A percentile compares a stretch with the other conserved stretches of the same genome.
Conservation (phyloP, 768 basidiomycete species). For the Termitomyces sp. region DNA sequence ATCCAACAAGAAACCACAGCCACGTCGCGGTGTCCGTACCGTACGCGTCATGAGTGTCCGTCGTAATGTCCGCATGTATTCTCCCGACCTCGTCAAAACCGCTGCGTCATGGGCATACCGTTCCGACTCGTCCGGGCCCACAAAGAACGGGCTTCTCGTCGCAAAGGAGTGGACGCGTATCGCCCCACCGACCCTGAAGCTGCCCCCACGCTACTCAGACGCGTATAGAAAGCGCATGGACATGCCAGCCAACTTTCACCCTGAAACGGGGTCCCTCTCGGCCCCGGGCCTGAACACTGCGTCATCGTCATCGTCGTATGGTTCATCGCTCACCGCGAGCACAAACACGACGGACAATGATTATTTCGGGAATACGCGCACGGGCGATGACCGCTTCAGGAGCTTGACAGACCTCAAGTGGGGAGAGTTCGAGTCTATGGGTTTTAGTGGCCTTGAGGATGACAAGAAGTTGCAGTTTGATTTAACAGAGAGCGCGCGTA, state of each 20-base stretch:
- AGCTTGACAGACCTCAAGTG: slow-evolving; percentile 84
- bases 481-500: slow-evolving; percentile 81
- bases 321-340: too few species aligned
- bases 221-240: slow-evolving; percentile 74
- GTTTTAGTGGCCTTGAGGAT: slow-evolving; percentile 57
- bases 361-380: slow-evolving; percentile 32
- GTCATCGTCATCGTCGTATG: slow-evolving; percentile 39
- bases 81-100: slow-evolving; percentile 74
- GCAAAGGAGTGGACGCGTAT: slow-evolving; percentile 80
- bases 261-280: slow-evolving; percentile 34
- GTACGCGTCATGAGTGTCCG: slow-evolving; percentile 74
- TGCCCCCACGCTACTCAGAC: slow-evolving; percentile 69
- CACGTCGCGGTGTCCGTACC: slow-evolving; percentile 72
- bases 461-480: slow-evolving; percentile 88
- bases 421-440: slow-evolving; percentile 86
- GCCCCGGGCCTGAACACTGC: slow-evolving; percentile 24
- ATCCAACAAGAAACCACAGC: slow-evolving; percentile 42
- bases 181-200: slow-evolving; percentile 52
- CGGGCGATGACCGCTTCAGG: slow-evolving; percentile 67
- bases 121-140: slow-evolving; percentile 14
- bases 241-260: slow-evolving; percentile 55
- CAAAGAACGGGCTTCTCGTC: slow-evolving; percentile 42
- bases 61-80: slow-evolving; percentile 84
- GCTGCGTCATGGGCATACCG: slow-evolving; percentile 43
- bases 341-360: slow-evolving; percentile 28